These are phyloP conservation scores for Glycine tomentella DNA, from an alignment of 306 rosid genomes.

Conservation along the genomic window DNA sequence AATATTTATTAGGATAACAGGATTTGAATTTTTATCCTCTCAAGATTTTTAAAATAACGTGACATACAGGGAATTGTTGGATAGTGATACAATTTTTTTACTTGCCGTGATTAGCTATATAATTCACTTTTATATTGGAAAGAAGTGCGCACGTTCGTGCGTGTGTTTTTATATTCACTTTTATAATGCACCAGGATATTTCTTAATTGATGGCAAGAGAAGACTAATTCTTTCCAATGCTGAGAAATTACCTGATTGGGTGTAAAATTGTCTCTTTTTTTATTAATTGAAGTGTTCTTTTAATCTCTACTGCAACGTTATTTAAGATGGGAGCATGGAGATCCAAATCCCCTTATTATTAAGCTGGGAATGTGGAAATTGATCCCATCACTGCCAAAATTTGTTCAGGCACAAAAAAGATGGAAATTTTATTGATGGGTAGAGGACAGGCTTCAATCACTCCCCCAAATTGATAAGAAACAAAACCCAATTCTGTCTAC, in stretches of 20 bases:
- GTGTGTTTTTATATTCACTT: not conserved
- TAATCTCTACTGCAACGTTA: not conserved
- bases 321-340: not conserved
- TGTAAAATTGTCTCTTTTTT: not conserved
- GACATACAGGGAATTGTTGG: not conserved
- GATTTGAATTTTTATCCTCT: not conserved
- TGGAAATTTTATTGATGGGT: not conserved
- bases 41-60: not conserved
- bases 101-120: not conserved
- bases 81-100: not conserved
- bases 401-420: not conserved
- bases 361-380: too few species aligned
- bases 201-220: not conserved
- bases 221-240: not conserved
- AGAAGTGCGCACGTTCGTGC: not conserved
- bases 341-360: too few species aligned
- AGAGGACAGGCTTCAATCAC: constrained; percentile 19
- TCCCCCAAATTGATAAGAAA: not conserved
- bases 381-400: too few species aligned
- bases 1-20: not conserved
- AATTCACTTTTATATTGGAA: not conserved
- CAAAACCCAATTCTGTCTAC: not conserved
- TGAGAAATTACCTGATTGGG: not conserved
- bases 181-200: not conserved
- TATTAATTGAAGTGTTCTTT: not conserved